Evolutionary conservation across 768 basidiomycete species (phyloP).

Genomic region (Serpula lacrymans): DNA sequence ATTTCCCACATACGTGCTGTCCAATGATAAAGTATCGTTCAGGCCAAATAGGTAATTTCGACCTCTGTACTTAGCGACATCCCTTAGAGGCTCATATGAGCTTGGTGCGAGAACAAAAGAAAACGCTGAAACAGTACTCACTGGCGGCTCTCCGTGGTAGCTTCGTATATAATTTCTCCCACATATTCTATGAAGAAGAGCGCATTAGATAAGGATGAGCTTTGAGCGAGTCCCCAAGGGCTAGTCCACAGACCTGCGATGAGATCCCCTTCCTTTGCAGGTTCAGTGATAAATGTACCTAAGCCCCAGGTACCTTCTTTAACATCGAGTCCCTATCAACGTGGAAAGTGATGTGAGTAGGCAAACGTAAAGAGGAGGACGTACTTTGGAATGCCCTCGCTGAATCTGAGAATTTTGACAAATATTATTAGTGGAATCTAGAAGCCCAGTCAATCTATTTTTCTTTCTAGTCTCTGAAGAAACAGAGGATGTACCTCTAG

Average conservation of each 20-base stretch:
- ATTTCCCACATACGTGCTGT: conserved; percentile 56
- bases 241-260: conserved; percentile 38
- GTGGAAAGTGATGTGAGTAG: conserved; percentile 4
- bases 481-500: conserved; percentile 20
- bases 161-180: conserved; percentile 56
- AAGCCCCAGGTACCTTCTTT: conserved; percentile 46
- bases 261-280: conserved; percentile 41
- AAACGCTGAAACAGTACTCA: conserved; percentile 24
- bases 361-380: conserved; percentile 5
- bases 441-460: background rate
- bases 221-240: background rate
- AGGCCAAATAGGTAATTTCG: conserved; percentile 65
- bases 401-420: conserved; percentile 55
- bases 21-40: conserved; percentile 45
- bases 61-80: conserved; percentile 42
- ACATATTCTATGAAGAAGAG: conserved; percentile 54
- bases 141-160: conserved; percentile 50
- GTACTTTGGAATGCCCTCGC: conserved; percentile 41
- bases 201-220: too few species aligned
- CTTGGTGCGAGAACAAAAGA: background rate
- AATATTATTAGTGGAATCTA: conserved; percentile 25
- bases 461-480: background rate
- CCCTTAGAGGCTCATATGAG: conserved; percentile 24
- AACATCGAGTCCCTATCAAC: conserved; percentile 38
- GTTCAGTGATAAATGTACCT: conserved; percentile 51